Evolutionary conservation across 2,329 filamentous ascomycete species (phyloP), one percentile per base, ranked within the genome.

Genomic region (Diplodia mutila): DNA sequence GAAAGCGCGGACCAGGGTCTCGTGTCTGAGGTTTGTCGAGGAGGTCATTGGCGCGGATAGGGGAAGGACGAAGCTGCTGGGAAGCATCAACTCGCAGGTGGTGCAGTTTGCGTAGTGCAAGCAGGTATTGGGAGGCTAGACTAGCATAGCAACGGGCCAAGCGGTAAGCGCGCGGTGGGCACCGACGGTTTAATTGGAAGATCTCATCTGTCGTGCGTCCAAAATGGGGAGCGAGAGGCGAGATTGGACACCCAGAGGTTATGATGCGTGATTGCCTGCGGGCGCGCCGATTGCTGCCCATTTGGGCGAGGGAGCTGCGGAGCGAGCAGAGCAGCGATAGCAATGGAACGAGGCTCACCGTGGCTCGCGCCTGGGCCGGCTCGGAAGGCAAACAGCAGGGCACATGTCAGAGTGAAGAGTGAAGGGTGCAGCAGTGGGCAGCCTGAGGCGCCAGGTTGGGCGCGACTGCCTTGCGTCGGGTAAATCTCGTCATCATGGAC

Each of bases 21-120:
- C 66, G 9, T 72, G 72, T 67, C 39, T 79, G 9, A 72, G 72
- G 52, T 79, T 78, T 64, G 61, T 78, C 39, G 71, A 78, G 23
- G 67, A 72, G 25, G 69, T 70, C 11, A 70, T 70, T 3, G 71
- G 66, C 1, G 68, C 71, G 14, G 72, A 68, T 1, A 69, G 59
- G 0, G 68, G 73, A 25, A 70, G 70, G 27, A 64, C 59, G 3
- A 67, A 67, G 64, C 42, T 67, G 16, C 57, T 67, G n/a, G 66
- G 55, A 7, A 64, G 66, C 59, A 55, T 61, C 54, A 39, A 52
- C 9, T 46, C 54, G 21, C 48, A 61, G 49, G 65, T 67, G 32
- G 27, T 67, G 27, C 54, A 67, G 49, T 66, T 66, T 51, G 52
- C 53, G n/a, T 59, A 54, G 37, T 3, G 46, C 25, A 21, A 25